Base-by-base conservation (phyloP, 164 flowering plant genomes). In the Vitis labrusca region DNA sequence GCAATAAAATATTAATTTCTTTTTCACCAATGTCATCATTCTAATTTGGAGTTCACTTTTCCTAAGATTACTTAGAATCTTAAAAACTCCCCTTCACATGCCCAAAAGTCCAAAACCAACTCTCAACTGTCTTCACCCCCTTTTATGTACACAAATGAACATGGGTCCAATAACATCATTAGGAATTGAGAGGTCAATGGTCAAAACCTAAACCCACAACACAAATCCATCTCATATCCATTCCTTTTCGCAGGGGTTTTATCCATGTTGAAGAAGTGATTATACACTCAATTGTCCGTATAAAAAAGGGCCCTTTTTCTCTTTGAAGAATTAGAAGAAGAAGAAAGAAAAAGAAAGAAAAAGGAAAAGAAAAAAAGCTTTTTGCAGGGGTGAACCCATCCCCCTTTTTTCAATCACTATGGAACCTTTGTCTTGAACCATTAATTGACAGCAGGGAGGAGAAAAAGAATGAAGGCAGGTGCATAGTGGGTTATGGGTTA, bases 201-300 rank as follows among this genome's bases (percentile, higher is more conserved):
- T 61, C 64, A 61, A 61, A 30, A 3, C 44, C 44, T 6, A 23
- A 23, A 23, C 27, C 27, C 27, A 23, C 27, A 23, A 23, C 27
- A 23, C 27, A 2, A 23, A 23, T 23, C 27, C 27, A 23, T 23
- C 27, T 23, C 27, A 23, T 23, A 23, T 23, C 27, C 27, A 23
- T 23, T 23, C 27, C 27, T 23, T 23, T 23, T 23, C 27, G 2
- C 27, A 23, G 27, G 27, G 27, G 6, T 37, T 37, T 37, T 37
- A 37, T 37, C 44, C 52, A 51, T 48, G 52, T 47, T 50, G 13
- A 44, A 37, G 59, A 8, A 56, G 58, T 74, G 69, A 74, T 74
- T 69, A 29, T 69, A 60, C 59, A 69, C 50, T 74, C 70, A 54
- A 69, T 65, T 56, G 70, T 57, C 67, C 60, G 29, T 59, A 51